Evolutionary conservation across 1,284 basidiomycete genomes (phyloP).

Genomic region (Thecaphora thlaspeos): DNA sequence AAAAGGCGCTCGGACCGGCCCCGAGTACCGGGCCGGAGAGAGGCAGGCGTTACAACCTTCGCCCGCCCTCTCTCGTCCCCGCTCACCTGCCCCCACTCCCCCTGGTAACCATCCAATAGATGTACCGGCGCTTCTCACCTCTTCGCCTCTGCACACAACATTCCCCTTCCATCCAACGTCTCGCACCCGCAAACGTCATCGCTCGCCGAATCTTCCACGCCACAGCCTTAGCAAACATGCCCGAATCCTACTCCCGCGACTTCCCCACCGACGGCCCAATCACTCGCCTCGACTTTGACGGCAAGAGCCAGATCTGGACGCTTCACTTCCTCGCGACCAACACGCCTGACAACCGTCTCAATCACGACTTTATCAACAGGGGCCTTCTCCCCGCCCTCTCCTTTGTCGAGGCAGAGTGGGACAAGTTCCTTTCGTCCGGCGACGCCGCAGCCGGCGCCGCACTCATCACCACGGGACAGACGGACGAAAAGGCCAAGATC

Average conservation of each 20-base stretch:
- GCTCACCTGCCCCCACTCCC: no score
- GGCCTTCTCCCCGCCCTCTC: slow-evolving; percentile 73
- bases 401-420: slow-evolving; percentile 76
- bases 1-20: no score
- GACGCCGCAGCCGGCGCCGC: slow-evolving; percentile 41
- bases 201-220: no score
- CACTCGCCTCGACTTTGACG: slow-evolving; percentile 22
- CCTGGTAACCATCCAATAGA: no score
- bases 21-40: no score
- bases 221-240: background rate
- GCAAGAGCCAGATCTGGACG: slow-evolving; percentile 33
- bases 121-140: no score
- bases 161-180: no score
- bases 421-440: slow-evolving; percentile 55
- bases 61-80: no score
- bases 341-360: slow-evolving; percentile 69
- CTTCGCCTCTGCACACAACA: no score
- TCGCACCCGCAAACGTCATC: no score
- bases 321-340: slow-evolving; percentile 41
- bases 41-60: no score
- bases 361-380: slow-evolving; percentile 63
- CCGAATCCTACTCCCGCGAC: slow-evolving; percentile 18
- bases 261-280: slow-evolving; percentile 17
- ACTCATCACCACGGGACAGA: slow-evolving; percentile 41
- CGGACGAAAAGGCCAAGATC: slow-evolving; percentile 34